Evolutionary conservation across 208 protist species (phyloP), one percentile per base, ranked within the genome.

Genomic region (Acanthamoeba healyi): DNA sequence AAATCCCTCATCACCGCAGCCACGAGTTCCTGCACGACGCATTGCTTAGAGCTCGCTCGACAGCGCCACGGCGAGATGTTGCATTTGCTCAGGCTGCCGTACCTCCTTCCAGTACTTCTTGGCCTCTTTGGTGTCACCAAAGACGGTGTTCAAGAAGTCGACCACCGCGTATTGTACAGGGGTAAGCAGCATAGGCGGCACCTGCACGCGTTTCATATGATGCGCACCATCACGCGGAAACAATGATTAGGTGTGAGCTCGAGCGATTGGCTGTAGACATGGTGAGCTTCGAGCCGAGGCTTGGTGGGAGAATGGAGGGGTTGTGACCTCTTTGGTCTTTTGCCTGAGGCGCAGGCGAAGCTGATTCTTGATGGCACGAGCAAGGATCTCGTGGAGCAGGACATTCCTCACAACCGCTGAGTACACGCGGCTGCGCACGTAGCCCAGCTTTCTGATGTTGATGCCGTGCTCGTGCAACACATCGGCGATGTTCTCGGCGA

Each of bases 151-250:
- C 40, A 93, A 40, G 51, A 93, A 93, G 44, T 93, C 89, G 22
- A 93, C 89, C 42, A 93, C 56, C 12, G 89, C 58, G 36, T 93
- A 82, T 40, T 93, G 89, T 36, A 93, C 89, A 29, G 89, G 89
- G 7, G 89, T 93, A 6, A 93, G 89, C 63, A 93, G 89, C 89
- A 93, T 93, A 17, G 89, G 89, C 44, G 89, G 89, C 67, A 86
- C 77, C 77, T 86, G 29, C 22, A 56, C 17, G 51, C 34, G 72
- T 5, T 22, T 22, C n/a, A n/a, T n/a, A 10, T 79, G 29, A 51
- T 38, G 63, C 32, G n/a, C 32, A 38, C 24, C 19, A n/a, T 63
- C 56, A n/a, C n/a, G n/a, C n/a, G n/a, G 54, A 61, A 22, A 61
- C 22, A 26, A 61, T 61, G 15, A 12, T 61, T 22, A 12, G 12